Base-by-base conservation (phyloP, 495 filamentous ascomycete genomes). In the Xylaria nigripes region DNA sequence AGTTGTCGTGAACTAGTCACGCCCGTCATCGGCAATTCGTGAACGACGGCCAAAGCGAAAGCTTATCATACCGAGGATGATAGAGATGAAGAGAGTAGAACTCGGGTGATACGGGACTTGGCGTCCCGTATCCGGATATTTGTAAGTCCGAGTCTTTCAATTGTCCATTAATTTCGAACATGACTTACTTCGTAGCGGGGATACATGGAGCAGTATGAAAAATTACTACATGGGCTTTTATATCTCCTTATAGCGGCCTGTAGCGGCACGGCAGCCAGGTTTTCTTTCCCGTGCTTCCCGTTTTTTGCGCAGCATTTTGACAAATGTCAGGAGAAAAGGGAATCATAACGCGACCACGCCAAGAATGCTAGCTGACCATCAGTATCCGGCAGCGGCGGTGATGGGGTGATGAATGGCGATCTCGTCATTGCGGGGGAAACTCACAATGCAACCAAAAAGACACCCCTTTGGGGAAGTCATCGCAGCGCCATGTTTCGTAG, bases 401-500 rank as follows among this genome's bases (percentile, higher is more conserved):
- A 30, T n/a, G 43, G 16, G 51, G 34, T 42, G 30, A 46, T 54
- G 44, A 42, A 42, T 10, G 4, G 45, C 44, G 51, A 48, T 46
- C 32, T n/a, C 51, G 32, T 22, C 36, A 40, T 40, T 18, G 36
- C 9, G 15, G 36, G 32, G 44, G 23, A 43, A 18, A 16, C 30
- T 30, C 13, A 23, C 29, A 4, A 19, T 32, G 51, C 51, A 45
- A 24, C 51, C 12, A 41, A 47, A 16, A 5, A 36, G 6, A 5
- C 32, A 8, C 44, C 43, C 23, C 18, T 32, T 47, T 18, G 24
- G 18, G 43, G 22, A 22, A 21, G 49, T 16, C 23, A 25, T 29
- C 10, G 40, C 25, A 51, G 6, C 6, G 12, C 49, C 38, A 10
- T n/a, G 18, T 43, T 54, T 61, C 46, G 61, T 48, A 64, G 64